phyloP scores from a whole-genome alignment of 116 monocot species.

The Iris pallida region DNA sequence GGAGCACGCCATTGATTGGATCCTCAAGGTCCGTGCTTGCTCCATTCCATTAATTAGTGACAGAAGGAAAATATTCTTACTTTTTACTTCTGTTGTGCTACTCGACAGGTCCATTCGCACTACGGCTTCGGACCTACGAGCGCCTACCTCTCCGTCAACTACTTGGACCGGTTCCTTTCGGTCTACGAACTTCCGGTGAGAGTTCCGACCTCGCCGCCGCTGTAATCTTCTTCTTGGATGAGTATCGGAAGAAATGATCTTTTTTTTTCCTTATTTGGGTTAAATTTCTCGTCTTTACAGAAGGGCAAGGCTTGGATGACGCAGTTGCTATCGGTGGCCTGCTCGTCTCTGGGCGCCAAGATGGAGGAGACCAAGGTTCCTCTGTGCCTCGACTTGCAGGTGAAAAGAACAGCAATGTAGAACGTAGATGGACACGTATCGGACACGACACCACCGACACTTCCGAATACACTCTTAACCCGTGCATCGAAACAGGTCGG shows the following conservation, averaged over 20 bases:
- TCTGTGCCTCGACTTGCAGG: constrained; percentile 44
- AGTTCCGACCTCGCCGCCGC: background rate
- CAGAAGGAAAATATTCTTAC: background rate
- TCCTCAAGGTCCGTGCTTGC: constrained; percentile 26
- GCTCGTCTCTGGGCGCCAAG: constrained; percentile 46
- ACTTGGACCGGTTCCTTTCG: constrained; percentile 58
- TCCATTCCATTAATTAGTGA: background rate
- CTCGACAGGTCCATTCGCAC: constrained; percentile 41
- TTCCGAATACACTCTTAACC: background rate
- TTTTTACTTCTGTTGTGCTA: background rate
- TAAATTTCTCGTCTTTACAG: constrained; percentile 17
- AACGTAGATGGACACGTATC: background rate
- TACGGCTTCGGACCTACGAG: constrained; percentile 51
- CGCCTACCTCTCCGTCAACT: constrained; percentile 46
- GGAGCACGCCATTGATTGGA: constrained; percentile 46
- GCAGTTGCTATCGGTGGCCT: constrained; percentile 46
- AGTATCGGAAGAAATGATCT: background rate
- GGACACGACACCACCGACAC: too few species aligned
- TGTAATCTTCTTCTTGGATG: too few species aligned
- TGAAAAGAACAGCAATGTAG: background rate
- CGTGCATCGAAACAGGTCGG: constrained; percentile 15
- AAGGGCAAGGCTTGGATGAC: constrained; percentile 44
- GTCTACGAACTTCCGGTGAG: constrained; percentile 44
- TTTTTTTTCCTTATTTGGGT: background rate
- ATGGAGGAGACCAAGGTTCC: constrained; percentile 44